Evolutionary conservation across 176 grass and related monocot genomes (phyloP), one percentile per base, ranked within the genome.

Genomic region (Oropetium thomaeum): DNA sequence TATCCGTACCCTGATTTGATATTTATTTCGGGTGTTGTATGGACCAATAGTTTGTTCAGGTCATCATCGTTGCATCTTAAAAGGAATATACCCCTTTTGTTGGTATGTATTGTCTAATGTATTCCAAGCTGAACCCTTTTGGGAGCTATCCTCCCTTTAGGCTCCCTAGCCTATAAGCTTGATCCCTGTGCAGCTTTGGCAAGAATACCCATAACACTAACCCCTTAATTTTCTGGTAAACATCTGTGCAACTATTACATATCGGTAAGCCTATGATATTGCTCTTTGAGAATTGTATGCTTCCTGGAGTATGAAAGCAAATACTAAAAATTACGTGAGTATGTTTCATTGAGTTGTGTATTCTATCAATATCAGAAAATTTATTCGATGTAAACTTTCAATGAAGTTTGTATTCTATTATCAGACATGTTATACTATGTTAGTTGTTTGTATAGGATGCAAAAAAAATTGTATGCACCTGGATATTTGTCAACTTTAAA

Each of bases 401-500:
- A 54, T 48, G 8, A 6, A 64, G 47, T n/a, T 15, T 73, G 27
- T 51, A 7, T 53, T 35, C 1, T 68, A 15, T 45, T 43, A 54
- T 42, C 39, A 17, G 48, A 22, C 8, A 58, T 77, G 37, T 62
- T 62, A 34, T 62, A 62, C 28, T 63, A 23, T 22, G 7, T 48
- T 39, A 59, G 38, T 51, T 38, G 10, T 39, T 32, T 49, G 22
- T 32, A 38, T 29, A 58, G 20, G n/a, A 39, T 72, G 43, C 25
- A 41, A 69, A 72, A 25, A 76, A 45, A 20, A n/a, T n/a, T n/a
- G 10, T 51, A 20, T 78, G 29, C 28, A 13, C 48, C 69, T 51
- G 17, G 59, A 75, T 67, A 70, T 48, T 58, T 16, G 16, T 29
- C 69, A 27, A 67, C 13, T n/a, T n/a, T 34, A 40, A 77, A 81